Conservation (phyloP, 805 yeast genomes). For the Ogataea populi-albae region DNA sequence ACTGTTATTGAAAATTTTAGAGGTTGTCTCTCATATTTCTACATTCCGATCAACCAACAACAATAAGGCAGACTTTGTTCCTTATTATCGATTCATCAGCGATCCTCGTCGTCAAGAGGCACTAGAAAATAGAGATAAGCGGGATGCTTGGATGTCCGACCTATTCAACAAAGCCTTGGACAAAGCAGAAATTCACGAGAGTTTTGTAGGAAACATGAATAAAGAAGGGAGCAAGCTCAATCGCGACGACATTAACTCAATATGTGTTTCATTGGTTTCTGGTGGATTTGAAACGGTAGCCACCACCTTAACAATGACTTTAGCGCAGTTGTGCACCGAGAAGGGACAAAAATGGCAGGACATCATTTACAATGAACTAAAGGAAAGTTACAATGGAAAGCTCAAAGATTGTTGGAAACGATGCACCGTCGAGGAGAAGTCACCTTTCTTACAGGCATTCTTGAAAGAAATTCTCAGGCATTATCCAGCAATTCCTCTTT, state of each 20-base stretch:
- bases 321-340: constrained; percentile 7
- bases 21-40: no score
- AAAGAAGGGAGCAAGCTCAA: constrained; percentile 15
- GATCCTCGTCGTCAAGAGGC: no score
- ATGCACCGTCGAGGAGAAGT: constrained; percentile 11
- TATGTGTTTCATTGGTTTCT: constrained; percentile 18
- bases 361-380: constrained; percentile 8
- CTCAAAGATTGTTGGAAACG: constrained; percentile 10
- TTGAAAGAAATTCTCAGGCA: constrained; percentile 13
- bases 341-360: constrained; percentile 13
- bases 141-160: no score
- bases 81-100: no score
- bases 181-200: no score
- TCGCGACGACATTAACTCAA: constrained; percentile 13
- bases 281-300: constrained; percentile 20
- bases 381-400: constrained; percentile 7
- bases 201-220: constrained; percentile 6
- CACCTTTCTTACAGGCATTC: constrained; percentile 11
- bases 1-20: no score
- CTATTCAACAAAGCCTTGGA: no score
- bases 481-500: constrained; percentile 16
- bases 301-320: constrained; percentile 11
- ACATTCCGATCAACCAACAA: no score
- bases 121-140: no score
- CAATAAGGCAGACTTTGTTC: no score